These are phyloP conservation scores for Trametes villosa DNA, from an alignment of 768 basidiomycete genomes.

Conservation along the genomic window DNA sequence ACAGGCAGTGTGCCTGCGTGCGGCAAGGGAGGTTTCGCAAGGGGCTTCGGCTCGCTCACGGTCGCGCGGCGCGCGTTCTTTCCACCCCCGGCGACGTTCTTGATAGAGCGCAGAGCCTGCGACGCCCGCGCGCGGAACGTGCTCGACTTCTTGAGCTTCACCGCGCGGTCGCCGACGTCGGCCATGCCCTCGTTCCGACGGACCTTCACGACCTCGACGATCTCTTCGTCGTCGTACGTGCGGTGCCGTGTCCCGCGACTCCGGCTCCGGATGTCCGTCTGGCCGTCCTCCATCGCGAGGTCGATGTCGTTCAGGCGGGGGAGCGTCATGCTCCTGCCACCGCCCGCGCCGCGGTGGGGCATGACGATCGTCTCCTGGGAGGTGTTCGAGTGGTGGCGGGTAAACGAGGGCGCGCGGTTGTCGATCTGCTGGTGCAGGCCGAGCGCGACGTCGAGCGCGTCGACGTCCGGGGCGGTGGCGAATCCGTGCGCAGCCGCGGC, in stretches of 20 bases:
- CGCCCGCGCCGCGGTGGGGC: constrained; percentile 29
- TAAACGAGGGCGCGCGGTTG: constrained; percentile 37
- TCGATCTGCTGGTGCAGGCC: constrained; percentile 35
- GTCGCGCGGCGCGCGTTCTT: constrained; percentile 14
- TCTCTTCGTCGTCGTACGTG: constrained; percentile 35
- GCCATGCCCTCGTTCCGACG: constrained; percentile 35
- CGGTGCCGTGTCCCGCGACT: constrained; percentile 17
- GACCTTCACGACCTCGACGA: constrained; percentile 42
- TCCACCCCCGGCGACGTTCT: constrained; percentile 37
- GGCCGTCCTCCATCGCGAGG: constrained; percentile 12
- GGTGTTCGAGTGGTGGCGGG: constrained; percentile 27
- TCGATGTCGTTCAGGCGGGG: constrained; percentile 16
- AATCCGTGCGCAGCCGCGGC: constrained; percentile 26
- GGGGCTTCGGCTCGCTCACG: constrained; percentile 10
- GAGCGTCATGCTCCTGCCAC: constrained; percentile 5
- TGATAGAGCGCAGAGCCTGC: constrained; percentile 41
- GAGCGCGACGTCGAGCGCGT: constrained; percentile 34
- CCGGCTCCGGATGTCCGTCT: constrained; percentile 15
- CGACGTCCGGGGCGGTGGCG: constrained; percentile 36
- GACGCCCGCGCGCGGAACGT: constrained; percentile 40
- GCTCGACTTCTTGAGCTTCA: constrained; percentile 36
- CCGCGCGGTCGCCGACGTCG: constrained; percentile 26
- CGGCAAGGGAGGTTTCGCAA: neutral
- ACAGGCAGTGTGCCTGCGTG: constrained; percentile 4
- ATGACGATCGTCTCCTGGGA: constrained; percentile 36